Base-by-base conservation (phyloP, 805 yeast genomes). In the Lachancea sp. region DNA sequence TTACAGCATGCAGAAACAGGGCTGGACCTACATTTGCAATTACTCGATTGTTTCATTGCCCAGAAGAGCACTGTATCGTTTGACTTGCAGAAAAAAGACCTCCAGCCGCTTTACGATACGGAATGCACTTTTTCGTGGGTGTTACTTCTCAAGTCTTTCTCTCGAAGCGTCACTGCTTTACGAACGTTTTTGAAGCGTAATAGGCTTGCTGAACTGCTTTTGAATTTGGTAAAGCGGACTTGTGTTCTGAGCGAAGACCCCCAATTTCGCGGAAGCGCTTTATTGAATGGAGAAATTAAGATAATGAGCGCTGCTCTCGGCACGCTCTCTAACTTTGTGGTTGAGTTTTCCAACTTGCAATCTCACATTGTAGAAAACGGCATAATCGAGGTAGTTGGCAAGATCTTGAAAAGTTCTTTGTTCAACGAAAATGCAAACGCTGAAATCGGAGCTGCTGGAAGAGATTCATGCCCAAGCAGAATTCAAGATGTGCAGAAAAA, bases 311-410 rank as follows among this genome's bases (percentile, higher is more conserved):
- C 56, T 12, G 45, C 59, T 2, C 47, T 73, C 43, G 74, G 76
- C 1, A 59, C 63, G 5, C 54, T 71, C 8, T 67, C 75, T 22
- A 73, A 73, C 50, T 59, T 70, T 31, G 68, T 72, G 20, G 66
- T 73, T 18, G 78, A 72, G 41, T 73, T 73, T 49, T 71, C 75
- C 2, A 66, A 70, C 13, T 47, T 71, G 41, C 68, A 69, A 43
- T 55, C 65, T 5, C 63, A 59, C 20, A 54, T 72, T 17, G 40
- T 65, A n/a, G 57, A 64, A 7, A 55, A 63, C 39, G 74, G 71
- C 6, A 59, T 72, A 4, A 56, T 68, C 4, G 49, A 47, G 8
- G 47, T 57, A 3, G 54, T 60, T 13, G 52, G 52, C 8, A 53
- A 55, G 2, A 56, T 63, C 13, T 43, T 63, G 37, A 49, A 41